These are phyloP conservation scores for Luffa aegyptiaca DNA, from an alignment of 306 rosid genomes.

Conservation along the genomic window DNA sequence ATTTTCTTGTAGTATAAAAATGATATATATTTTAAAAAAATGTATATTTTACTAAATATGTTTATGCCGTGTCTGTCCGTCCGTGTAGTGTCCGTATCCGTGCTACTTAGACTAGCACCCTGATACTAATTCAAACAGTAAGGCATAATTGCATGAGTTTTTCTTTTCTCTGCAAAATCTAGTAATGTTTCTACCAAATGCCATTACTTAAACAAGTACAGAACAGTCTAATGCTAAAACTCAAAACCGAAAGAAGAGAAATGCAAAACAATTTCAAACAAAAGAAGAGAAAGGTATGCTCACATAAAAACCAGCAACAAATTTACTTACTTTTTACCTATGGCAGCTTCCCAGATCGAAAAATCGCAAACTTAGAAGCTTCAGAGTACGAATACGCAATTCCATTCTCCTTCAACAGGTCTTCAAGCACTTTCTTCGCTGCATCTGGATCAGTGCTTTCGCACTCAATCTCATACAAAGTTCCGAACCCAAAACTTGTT, in stretches of 20 bases:
- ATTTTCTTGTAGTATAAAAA: no score
- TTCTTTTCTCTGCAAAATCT: neutral
- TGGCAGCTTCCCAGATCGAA: slow-evolving; percentile 38
- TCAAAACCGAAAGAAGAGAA: neutral
- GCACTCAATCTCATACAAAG: slow-evolving; percentile 74
- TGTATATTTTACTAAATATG: no score
- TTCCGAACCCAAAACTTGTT: slow-evolving; percentile 61
- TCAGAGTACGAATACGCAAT: slow-evolving; percentile 49
- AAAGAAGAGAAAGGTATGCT: neutral
- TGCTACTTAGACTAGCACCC: neutral
- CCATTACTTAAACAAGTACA: neutral
- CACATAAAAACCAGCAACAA: neutral
- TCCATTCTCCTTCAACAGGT: slow-evolving; percentile 53
- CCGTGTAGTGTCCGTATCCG: no score
- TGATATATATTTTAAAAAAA: no score
- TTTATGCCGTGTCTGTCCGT: no score
- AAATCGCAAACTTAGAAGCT: slow-evolving; percentile 58
- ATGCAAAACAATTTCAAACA: neutral
- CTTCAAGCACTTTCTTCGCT: slow-evolving; percentile 56
- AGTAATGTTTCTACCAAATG: neutral
- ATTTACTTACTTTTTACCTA: slow-evolving; percentile 1
- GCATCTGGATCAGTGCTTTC: slow-evolving; percentile 68
- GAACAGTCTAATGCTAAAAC: neutral
- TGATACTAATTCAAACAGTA: neutral
- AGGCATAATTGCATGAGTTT: neutral